Percentiles rank a stretch among this genome's conserved stretches.
phyloP scores from a whole-genome alignment of 108 stramenopile species.

The Pseudonitzschia pungens region DNA sequence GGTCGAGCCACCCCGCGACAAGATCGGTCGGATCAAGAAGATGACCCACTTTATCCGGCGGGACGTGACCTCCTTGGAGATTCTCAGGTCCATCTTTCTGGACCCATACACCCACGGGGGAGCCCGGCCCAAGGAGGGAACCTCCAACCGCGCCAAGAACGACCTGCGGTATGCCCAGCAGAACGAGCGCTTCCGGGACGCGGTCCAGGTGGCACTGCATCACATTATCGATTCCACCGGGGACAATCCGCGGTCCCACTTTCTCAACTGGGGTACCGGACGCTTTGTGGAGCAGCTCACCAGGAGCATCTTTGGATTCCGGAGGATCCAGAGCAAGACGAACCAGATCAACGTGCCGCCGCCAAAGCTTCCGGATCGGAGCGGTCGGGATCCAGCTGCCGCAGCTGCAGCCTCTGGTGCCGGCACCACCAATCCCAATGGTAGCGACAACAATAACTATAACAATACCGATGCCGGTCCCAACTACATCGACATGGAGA shows the following conservation, averaged over 20 bases:
- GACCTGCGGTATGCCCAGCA: not conserved
- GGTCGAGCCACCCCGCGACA: not conserved
- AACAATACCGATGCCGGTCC: too few species aligned
- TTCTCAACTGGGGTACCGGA: not conserved
- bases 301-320: not conserved
- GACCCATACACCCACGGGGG: not conserved
- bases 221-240: not conserved
- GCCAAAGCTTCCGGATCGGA: too few species aligned
- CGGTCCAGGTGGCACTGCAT: not conserved
- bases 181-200: not conserved
- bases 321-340: not conserved
- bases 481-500: not conserved
- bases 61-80: not conserved
- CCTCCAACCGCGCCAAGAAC: not conserved
- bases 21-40: not conserved
- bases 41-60: not conserved
- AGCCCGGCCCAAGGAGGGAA: not conserved
- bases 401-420: too few species aligned
- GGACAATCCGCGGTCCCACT: not conserved
- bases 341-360: constrained; percentile 1
- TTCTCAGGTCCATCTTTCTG: not conserved
- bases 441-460: too few species aligned
- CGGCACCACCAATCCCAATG: too few species aligned
- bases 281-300: not conserved
- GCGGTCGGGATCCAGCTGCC: not conserved